Conservation (phyloP, 306 rosid species). For the Corylus americana region DNA sequence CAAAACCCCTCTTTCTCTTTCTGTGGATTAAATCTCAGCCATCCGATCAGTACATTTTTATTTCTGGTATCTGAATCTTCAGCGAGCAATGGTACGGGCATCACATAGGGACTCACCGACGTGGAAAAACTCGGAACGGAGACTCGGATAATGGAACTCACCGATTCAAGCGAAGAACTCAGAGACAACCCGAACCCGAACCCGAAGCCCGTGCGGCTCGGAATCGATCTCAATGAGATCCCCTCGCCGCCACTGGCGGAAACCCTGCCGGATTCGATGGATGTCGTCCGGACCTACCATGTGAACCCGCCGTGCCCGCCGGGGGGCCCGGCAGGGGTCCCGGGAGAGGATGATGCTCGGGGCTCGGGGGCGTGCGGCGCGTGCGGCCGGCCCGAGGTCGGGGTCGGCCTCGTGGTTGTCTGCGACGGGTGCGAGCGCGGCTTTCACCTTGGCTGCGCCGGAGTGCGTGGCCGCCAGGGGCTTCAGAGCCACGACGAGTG, state of each 20-base stretch:
- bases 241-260: slow-evolving; percentile 77
- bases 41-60: slow-evolving; percentile 48
- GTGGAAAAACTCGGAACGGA: slow-evolving; percentile 33
- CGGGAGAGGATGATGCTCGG: slow-evolving; percentile 6
- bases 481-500: slow-evolving; percentile 58
- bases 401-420: slow-evolving; percentile 52
- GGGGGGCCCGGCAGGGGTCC: slow-evolving; percentile 71
- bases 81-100: slow-evolving; percentile 59
- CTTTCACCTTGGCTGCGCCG: slow-evolving; percentile 73
- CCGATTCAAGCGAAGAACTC: slow-evolving; percentile 71
- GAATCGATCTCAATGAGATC: slow-evolving; percentile 98
- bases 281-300: slow-evolving; percentile 75
- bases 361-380: slow-evolving; percentile 44
- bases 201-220: slow-evolving; percentile 41
- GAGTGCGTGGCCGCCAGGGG: slow-evolving; percentile 63
- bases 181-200: slow-evolving; percentile 17
- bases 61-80: slow-evolving; percentile 24
- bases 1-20: slow-evolving; percentile 25
- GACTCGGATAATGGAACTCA: slow-evolving; percentile 83
- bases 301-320: slow-evolving; percentile 80
- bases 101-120: slow-evolving; percentile 41
- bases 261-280: slow-evolving; percentile 71
- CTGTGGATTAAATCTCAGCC: slow-evolving; percentile 48
- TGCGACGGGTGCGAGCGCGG: slow-evolving; percentile 98
- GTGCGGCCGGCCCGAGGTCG: slow-evolving; percentile 56